Evolutionary conservation across 192 early-diverging fungal genomes (phyloP).

Genomic region (Backusella tuberculispora): DNA sequence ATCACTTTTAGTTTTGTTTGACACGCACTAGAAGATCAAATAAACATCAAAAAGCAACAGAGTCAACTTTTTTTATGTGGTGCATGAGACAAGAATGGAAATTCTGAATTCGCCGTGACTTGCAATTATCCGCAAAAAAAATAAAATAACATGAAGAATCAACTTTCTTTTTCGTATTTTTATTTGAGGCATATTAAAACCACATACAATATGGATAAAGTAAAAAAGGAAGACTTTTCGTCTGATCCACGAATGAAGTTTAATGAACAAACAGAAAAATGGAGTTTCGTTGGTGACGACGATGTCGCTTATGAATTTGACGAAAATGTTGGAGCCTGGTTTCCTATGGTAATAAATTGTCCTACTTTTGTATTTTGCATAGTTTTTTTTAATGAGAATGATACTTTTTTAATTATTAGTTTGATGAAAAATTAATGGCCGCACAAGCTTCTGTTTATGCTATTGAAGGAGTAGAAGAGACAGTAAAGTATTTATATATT

Average conservation of each 20-base stretch:
- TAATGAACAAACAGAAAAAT: constrained; percentile 75
- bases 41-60: no score
- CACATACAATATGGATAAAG: background rate
- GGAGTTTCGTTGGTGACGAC: constrained; percentile 80
- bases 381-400: background rate
- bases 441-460: constrained; percentile 72
- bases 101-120: no score
- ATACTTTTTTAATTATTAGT: constrained; percentile 38
- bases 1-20: no score
- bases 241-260: constrained; percentile 61
- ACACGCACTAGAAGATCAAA: no score
- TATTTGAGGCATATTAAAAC: background rate
- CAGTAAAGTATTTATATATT: constrained; percentile 27
- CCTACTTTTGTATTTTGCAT: constrained; percentile 6
- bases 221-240: constrained; percentile 45
- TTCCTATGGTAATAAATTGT: constrained; percentile 73
- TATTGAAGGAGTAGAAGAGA: constrained; percentile 60
- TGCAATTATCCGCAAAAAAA: no score
- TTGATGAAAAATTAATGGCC: constrained; percentile 61
- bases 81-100: no score
- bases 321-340: constrained; percentile 81
- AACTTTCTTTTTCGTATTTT: no score
- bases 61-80: no score
- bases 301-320: constrained; percentile 87
- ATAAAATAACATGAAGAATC: no score